Evolutionary conservation across 2,329 filamentous ascomycete species (phyloP).

Genomic region (Botrytis pseudocinerea): DNA sequence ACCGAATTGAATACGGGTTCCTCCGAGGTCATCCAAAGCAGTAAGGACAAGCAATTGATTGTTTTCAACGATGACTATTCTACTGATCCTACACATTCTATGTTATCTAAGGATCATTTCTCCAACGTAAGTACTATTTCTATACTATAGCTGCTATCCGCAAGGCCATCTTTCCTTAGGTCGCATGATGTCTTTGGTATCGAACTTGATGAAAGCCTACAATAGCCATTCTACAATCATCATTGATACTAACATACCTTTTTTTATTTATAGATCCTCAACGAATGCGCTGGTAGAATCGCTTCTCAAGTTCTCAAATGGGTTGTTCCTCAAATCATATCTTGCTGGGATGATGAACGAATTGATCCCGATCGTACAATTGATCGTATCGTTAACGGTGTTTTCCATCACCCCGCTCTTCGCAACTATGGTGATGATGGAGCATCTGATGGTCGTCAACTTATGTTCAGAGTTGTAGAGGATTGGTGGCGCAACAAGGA

Average conservation of each 20-base stretch:
- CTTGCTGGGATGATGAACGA: conserved; percentile 78
- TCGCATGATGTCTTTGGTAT: neutral
- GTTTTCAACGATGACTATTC: conserved; percentile 79
- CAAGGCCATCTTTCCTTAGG: neutral
- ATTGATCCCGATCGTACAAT: conserved; percentile 69
- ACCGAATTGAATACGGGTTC: conserved; percentile 83
- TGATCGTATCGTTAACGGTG: conserved; percentile 74
- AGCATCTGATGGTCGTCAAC: conserved; percentile 66
- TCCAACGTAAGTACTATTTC: conserved; percentile 40
- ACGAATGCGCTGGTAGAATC: conserved; percentile 82
- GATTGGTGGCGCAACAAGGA: conserved; percentile 77
- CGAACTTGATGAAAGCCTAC: neutral
- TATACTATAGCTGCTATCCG: neutral
- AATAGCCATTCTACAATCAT: too few species aligned
- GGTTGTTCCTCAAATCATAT: conserved; percentile 86
- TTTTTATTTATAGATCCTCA: conserved; percentile 56
- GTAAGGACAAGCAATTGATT: conserved; percentile 78
- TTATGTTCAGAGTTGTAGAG: conserved; percentile 79
- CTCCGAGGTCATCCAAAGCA: conserved; percentile 82
- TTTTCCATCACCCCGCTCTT: conserved; percentile 86
- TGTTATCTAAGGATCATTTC: conserved; percentile 96
- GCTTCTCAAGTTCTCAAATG: conserved; percentile 78
- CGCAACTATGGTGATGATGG: conserved; percentile 69
- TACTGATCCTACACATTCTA: conserved; percentile 87
- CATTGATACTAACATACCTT: neutral